These are phyloP conservation scores for Cinnamomum micranthum DNA, from an alignment of 164 flowering plant species.

Conservation along the genomic window DNA sequence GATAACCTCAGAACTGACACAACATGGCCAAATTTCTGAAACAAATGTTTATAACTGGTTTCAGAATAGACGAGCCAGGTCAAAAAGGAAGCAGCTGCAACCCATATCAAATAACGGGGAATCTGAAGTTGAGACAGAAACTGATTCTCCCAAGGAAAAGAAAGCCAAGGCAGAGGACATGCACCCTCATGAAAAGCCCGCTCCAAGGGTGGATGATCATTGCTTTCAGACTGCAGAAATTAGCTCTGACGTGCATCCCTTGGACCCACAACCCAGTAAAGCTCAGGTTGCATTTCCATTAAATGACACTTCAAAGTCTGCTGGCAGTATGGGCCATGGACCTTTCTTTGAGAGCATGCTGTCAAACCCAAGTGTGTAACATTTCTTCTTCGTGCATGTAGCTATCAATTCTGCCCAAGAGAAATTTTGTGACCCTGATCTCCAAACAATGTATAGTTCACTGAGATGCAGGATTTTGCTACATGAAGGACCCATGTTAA, in stretches of 20 bases:
- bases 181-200: slow-evolving; percentile 28
- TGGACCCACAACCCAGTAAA: slow-evolving; percentile 38
- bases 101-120: slow-evolving; percentile 31
- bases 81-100: slow-evolving; percentile 64
- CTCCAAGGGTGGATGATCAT: slow-evolving; percentile 40
- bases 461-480: too few relatives aligned
- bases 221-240: slow-evolving; percentile 63
- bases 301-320: slow-evolving; percentile 34
- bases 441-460: too few relatives aligned
- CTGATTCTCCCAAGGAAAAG: slow-evolving; percentile 59
- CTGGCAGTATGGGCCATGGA: slow-evolving; percentile 35
- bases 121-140: slow-evolving; percentile 73
- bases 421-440: neutral
- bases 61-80: slow-evolving; percentile 87
- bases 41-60: slow-evolving; percentile 96
- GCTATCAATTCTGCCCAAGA: neutral
- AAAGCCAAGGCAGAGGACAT: slow-evolving; percentile 50
- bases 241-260: slow-evolving; percentile 44
- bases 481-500: neutral
- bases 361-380: slow-evolving; percentile 14
- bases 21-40: slow-evolving; percentile 87
- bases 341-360: slow-evolving; percentile 46
- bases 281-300: slow-evolving; percentile 33
- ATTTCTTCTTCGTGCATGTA: neutral
- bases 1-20: slow-evolving; percentile 61